phyloP scores from a whole-genome alignment of 139 green algal species.

The Volvox reticuliferus region DNA sequence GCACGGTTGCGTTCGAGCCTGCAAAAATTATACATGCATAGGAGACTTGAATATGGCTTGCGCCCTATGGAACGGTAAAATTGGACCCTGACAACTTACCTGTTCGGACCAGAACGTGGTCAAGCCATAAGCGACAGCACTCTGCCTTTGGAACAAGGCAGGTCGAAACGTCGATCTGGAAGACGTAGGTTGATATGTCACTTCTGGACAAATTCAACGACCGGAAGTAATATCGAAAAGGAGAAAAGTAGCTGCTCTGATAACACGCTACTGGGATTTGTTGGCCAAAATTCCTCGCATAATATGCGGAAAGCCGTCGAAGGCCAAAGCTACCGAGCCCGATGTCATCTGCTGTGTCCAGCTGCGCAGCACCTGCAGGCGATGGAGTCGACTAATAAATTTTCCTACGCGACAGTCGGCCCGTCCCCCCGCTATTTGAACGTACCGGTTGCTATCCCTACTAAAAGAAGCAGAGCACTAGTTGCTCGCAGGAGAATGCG shows the following conservation, averaged over 20 bases:
- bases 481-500: background rate
- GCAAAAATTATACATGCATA: background rate
- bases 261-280: slow-evolving; percentile 37
- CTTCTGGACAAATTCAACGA: background rate
- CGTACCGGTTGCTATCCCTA: slow-evolving; percentile 25
- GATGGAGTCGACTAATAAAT: background rate
- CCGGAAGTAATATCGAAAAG: slow-evolving; percentile 50
- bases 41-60: no score
- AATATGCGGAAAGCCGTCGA: slow-evolving; percentile 25
- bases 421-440: background rate
- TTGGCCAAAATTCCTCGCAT: slow-evolving; percentile 13
- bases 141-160: slow-evolving; percentile 23
- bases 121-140: slow-evolving; percentile 48
- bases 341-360: slow-evolving; percentile 24
- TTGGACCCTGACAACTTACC: slow-evolving; percentile 10
- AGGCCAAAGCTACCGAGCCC: slow-evolving; percentile 12
- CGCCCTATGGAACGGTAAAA: no score
- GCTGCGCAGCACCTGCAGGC: slow-evolving; percentile 24
- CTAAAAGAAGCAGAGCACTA: background rate
- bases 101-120: slow-evolving; percentile 49
- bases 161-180: slow-evolving; percentile 40
- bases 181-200: background rate
- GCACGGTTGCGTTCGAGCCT: background rate
- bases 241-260: slow-evolving; percentile 56
- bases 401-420: background rate